phyloP scores from a whole-genome alignment of 768 basidiomycete genomes.

The Auricularia heimuer region DNA sequence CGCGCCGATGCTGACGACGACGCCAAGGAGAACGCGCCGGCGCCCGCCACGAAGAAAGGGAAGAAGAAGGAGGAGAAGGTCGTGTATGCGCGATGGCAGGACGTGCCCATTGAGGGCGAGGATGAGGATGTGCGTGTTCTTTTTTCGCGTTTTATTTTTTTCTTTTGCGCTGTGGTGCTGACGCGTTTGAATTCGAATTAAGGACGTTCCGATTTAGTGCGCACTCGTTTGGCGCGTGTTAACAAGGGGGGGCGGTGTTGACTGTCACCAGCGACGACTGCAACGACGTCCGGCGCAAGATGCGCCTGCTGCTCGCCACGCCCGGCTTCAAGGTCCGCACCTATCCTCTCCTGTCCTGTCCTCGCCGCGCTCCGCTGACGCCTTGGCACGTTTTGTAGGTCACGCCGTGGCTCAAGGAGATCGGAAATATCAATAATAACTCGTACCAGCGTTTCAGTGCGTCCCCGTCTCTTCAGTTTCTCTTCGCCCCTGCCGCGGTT shows the following conservation, averaged over 20 bases:
- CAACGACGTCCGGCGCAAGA: slow-evolving; percentile 38
- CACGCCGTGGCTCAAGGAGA: slow-evolving; percentile 36
- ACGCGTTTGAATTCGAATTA: no score
- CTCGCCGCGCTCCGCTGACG: not conserved
- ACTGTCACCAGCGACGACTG: slow-evolving; percentile 30
- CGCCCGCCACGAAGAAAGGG: slow-evolving; percentile 22
- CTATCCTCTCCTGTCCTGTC: not conserved
- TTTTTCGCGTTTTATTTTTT: not conserved
- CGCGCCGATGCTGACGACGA: slow-evolving; percentile 9
- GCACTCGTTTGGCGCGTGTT: not conserved
- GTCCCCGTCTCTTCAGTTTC: slow-evolving; percentile 9
- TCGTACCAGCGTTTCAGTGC: slow-evolving; percentile 36
- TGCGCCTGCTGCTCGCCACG: slow-evolving; percentile 29
- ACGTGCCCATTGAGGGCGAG: slow-evolving; percentile 32
- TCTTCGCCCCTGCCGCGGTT: not conserved
- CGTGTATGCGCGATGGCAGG: slow-evolving; percentile 22
- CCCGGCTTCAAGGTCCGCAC: slow-evolving; percentile 31
- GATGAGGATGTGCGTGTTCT: slow-evolving; percentile 20
- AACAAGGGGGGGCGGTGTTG: not conserved
- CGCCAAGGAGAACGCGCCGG: slow-evolving; percentile 5
- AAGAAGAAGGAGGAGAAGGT: slow-evolving; percentile 10
- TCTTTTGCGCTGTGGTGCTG: not conserved
- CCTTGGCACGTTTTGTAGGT: slow-evolving; percentile 18
- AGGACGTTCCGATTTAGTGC: slow-evolving; percentile 23
- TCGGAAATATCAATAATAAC: slow-evolving; percentile 37